A percentile compares a stretch with the other conserved stretches of the same genome.
phyloP scores from a whole-genome alignment of 371 early-diverging fungal species.

The Mortierella sp. region DNA sequence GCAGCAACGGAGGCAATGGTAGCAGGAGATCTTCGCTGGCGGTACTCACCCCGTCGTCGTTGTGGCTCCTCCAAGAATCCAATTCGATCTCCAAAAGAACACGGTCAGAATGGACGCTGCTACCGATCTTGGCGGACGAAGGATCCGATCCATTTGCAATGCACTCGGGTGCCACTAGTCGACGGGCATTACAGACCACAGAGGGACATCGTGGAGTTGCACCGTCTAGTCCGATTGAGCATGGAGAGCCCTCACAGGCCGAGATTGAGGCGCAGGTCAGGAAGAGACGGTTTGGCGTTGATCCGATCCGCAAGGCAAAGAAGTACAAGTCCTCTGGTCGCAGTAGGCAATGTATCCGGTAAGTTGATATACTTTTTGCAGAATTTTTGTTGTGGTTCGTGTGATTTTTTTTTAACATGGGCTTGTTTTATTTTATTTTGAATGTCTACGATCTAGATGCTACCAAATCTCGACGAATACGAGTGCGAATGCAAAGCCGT shows the following conservation, averaged over 20 bases:
- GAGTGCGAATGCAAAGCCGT: background rate
- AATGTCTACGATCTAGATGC: constrained; percentile 24
- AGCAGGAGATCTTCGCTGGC: constrained; percentile 28
- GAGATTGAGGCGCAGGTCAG: constrained; percentile 52
- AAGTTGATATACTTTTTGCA: background rate
- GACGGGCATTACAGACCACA: constrained; percentile 16
- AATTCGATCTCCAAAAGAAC: constrained; percentile 31
- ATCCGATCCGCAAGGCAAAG: constrained; percentile 53
- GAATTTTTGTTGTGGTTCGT: background rate
- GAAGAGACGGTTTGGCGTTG: constrained; percentile 48
- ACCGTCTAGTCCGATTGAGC: constrained; percentile 18
- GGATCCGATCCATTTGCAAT: constrained; percentile 4
- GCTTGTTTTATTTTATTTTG: background rate
- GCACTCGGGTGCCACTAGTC: constrained; percentile 2
- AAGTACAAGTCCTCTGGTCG: constrained; percentile 47
- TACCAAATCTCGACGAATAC: constrained; percentile 43
- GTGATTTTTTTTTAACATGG: background rate
- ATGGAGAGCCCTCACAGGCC: constrained; percentile 18
- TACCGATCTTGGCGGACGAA: constrained; percentile 38
- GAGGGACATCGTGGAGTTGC: constrained; percentile 24
- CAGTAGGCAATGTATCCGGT: constrained; percentile 52
- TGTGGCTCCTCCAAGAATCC: constrained; percentile 44
- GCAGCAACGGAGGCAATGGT: background rate
- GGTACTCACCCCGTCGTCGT: constrained; percentile 13
- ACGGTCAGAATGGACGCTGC: constrained; percentile 42